Percentiles rank a stretch among this genome's conserved stretches.
These are phyloP conservation scores for Tetrahymena borealis DNA, from an alignment of 73 alveolate genomes.

Conservation along the genomic window DNA sequence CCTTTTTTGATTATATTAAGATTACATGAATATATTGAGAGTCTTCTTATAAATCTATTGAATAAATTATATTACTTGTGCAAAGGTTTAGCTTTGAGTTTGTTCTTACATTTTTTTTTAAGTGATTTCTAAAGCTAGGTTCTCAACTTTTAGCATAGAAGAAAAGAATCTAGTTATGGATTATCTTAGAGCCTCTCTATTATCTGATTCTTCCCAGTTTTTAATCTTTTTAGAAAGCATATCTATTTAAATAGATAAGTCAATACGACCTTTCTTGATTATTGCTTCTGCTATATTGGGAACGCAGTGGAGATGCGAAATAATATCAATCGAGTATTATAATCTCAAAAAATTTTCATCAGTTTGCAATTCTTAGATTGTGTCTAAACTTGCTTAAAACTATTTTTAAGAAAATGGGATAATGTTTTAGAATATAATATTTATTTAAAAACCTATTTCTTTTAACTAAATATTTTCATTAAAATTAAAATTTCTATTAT, in stretches of 20 bases:
- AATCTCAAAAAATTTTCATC: neutral
- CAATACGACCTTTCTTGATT: neutral
- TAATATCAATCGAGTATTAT: neutral
- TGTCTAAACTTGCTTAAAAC: neutral
- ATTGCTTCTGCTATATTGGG: neutral
- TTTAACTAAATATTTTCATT: too few species aligned
- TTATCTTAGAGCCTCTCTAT: neutral
- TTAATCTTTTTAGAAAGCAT: neutral
- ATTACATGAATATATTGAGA: neutral
- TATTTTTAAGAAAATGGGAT: too few species aligned
- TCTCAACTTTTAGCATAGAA: neutral
- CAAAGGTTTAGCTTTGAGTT: neutral
- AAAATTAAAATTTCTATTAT: too few species aligned
- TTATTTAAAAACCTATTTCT: too few species aligned
- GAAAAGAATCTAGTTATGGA: neutral
- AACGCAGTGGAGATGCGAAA: neutral
- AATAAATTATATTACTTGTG: neutral
- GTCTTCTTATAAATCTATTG: neutral
- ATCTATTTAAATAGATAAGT: neutral
- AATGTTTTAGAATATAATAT: too few species aligned
- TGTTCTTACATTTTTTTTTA: neutral
- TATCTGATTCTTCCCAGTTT: neutral
- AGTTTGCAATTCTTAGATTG: neutral
- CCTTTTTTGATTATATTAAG: neutral
- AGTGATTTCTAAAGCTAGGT: neutral